These are phyloP conservation scores for Echeveria elegans DNA, from an alignment of 164 flowering plant genomes.

Conservation along the genomic window DNA sequence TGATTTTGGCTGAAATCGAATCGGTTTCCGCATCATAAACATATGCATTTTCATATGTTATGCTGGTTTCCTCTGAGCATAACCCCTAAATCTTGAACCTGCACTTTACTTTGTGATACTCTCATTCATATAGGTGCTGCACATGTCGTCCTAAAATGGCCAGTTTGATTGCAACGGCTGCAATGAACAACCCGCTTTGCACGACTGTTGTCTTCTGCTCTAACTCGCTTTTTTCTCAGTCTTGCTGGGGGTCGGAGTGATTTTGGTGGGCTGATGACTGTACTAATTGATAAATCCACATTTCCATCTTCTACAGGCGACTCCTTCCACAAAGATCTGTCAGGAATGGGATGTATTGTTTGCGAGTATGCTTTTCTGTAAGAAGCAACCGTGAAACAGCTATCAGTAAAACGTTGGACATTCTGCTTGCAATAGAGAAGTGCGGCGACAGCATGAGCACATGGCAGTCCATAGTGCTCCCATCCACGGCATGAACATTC, in stretches of 20 bases:
- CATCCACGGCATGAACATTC: constrained; percentile 67
- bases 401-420: constrained; percentile 64
- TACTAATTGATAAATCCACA: not conserved
- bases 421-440: constrained; percentile 66
- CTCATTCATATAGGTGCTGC: constrained; percentile 28
- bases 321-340: constrained; percentile 41
- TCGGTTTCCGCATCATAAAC: no score
- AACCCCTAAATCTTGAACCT: no score
- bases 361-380: constrained; percentile 65
- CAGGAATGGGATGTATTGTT: constrained; percentile 71
- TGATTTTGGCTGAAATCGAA: no score
- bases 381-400: constrained; percentile 63
- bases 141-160: constrained; percentile 2
- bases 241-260: not conserved
- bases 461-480: constrained; percentile 66
- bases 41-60: no score
- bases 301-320: not conserved
- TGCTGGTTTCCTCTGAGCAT: no score
- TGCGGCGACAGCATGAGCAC: constrained; percentile 76
- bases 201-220: not conserved
- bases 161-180: constrained; percentile 1
- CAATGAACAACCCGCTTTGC: not conserved
- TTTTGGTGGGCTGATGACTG: not conserved
- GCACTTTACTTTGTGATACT: constrained; percentile 18
- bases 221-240: not conserved